phyloP scores from a whole-genome alignment of 106 monocot genomes.

The Dactylorhiza incarnata region DNA sequence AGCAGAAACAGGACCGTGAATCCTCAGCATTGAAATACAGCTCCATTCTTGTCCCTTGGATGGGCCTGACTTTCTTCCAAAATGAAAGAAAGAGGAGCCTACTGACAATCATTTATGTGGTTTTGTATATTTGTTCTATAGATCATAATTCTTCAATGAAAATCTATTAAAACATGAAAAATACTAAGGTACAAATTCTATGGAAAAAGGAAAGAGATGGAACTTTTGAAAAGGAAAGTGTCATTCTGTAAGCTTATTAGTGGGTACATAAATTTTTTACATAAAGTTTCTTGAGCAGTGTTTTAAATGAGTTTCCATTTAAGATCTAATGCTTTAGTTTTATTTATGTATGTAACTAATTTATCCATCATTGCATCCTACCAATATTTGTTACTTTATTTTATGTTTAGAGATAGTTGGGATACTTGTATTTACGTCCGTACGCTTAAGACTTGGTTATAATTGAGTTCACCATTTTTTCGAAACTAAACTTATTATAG shows the following conservation, averaged over 20 bases:
- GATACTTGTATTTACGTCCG: background rate
- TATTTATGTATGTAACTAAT: background rate
- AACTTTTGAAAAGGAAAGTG: background rate
- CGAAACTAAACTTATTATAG: background rate
- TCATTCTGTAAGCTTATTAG: background rate
- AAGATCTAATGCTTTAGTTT: background rate
- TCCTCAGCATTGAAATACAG: background rate
- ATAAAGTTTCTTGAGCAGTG: background rate
- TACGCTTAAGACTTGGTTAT: background rate
- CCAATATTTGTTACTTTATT: background rate
- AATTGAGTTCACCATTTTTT: background rate
- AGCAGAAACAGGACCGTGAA: background rate
- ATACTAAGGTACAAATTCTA: background rate
- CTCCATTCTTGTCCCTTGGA: too few relatives aligned
- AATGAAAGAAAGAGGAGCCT: background rate
- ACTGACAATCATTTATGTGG: background rate
- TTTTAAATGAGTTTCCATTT: background rate
- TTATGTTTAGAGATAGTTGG: background rate
- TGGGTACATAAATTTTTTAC: background rate
- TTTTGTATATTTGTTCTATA: background rate
- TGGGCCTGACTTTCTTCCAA: background rate
- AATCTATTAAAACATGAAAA: background rate
- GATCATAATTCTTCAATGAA: background rate
- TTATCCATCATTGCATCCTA: background rate
- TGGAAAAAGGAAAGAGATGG: too few relatives aligned